These are phyloP conservation scores for Cymbopogon flexuosus DNA, from an alignment of 202 grass and related monocot genomes.

Conservation along the genomic window DNA sequence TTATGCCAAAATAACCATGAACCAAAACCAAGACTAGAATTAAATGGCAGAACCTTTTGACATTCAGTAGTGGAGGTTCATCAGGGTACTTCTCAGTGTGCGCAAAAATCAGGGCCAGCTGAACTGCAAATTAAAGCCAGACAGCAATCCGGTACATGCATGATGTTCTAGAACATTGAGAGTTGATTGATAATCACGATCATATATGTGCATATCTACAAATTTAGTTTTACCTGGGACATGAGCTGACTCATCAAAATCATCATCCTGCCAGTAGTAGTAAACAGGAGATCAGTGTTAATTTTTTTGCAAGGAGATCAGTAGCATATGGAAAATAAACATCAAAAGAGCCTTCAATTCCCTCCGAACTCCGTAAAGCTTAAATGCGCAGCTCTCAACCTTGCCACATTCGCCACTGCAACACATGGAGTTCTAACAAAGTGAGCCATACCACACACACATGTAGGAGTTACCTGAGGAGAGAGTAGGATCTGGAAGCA, in stretches of 20 bases:
- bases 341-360: background rate
- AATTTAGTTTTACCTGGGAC: constrained; percentile 62
- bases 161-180: background rate
- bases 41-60: constrained; percentile 62
- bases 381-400: background rate
- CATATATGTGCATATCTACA: background rate
- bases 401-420: background rate
- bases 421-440: constrained; percentile 11
- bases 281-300: background rate
- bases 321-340: background rate
- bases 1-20: constrained; percentile 27
- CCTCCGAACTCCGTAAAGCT: background rate
- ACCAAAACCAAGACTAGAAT: background rate
- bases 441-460: background rate
- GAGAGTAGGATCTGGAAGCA: constrained; percentile 85
- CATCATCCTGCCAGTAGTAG: constrained; percentile 55
- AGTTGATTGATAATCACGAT: background rate
- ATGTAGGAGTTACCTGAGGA: constrained; percentile 60
- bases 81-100: constrained; percentile 97
- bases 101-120: constrained; percentile 89
- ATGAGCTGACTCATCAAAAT: constrained; percentile 63
- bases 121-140: constrained; percentile 56
- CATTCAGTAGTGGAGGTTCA: constrained; percentile 82
- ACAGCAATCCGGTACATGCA: background rate
- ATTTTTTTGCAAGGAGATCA: background rate